These are phyloP conservation scores for Haplographium delicatum DNA, from an alignment of 495 filamentous ascomycete genomes.

Conservation along the genomic window DNA sequence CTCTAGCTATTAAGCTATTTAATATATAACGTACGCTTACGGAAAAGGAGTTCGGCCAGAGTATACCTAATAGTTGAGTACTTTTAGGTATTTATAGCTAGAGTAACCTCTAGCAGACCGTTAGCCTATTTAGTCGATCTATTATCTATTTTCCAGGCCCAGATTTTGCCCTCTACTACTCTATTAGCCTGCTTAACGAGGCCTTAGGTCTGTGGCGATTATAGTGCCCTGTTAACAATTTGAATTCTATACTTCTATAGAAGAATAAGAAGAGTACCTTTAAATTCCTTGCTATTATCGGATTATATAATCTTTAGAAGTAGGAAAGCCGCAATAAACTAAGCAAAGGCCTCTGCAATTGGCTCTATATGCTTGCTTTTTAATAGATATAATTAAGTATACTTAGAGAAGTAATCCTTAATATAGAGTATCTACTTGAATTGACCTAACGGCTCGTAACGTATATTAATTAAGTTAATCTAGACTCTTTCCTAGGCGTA, in stretches of 20 bases:
- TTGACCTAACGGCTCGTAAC: not conserved
- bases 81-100: too few species aligned
- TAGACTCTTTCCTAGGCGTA: not conserved
- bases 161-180: not conserved
- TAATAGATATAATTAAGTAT: constrained; percentile 1
- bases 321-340: not conserved
- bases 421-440: too few species aligned
- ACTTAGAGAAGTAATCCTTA: constrained; percentile 20
- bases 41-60: too few species aligned
- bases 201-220: not conserved
- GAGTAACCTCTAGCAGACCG: too few species aligned
- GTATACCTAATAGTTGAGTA: too few species aligned
- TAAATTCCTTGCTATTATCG: constrained; percentile 21
- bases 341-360: not conserved
- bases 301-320: constrained; percentile 10
- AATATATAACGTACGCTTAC: too few species aligned
- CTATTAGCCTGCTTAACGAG: not conserved
- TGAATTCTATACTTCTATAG: constrained; percentile 5
- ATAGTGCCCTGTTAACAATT: constrained; percentile 2
- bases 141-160: not conserved
- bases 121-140: too few species aligned
- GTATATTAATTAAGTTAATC: not conserved
- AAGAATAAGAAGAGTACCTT: constrained; percentile 5
- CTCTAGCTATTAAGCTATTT: too few species aligned
- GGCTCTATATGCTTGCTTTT: not conserved